phyloP scores from a whole-genome alignment of 2,329 filamentous ascomycete genomes.

The Capronia americana region DNA sequence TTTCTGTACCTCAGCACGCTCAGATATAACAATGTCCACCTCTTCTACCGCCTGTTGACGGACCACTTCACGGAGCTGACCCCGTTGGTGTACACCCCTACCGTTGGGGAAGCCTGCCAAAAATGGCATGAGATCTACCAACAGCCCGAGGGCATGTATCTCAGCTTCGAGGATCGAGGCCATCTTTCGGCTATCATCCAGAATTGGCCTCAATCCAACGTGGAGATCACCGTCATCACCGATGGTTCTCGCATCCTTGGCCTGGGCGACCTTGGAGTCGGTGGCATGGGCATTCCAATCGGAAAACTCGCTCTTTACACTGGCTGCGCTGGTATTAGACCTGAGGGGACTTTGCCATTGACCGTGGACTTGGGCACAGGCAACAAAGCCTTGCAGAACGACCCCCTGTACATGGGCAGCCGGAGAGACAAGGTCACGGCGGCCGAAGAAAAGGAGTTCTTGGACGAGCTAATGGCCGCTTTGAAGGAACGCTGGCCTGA shows the following conservation, averaged over 20 bases:
- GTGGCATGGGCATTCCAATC: slow-evolving; percentile 97
- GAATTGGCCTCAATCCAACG: slow-evolving; percentile 89
- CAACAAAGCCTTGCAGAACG: slow-evolving; percentile 70
- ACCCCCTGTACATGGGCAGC: slow-evolving; percentile 90
- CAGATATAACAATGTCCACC: slow-evolving; percentile 59
- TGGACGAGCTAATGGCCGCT: slow-evolving; percentile 97
- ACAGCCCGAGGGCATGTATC: slow-evolving; percentile 89
- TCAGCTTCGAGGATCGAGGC: slow-evolving; percentile 92
- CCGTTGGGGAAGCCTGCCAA: slow-evolving; percentile 89
- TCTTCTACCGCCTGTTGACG: slow-evolving; percentile 59
- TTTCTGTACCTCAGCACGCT: slow-evolving; percentile 58
- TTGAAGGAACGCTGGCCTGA: slow-evolving; percentile 76
- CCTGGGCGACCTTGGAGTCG: slow-evolving; percentile 92
- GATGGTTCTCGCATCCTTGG: slow-evolving; percentile 92
- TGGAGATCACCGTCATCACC: slow-evolving; percentile 95
- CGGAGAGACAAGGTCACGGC: slow-evolving; percentile 79
- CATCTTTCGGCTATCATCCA: slow-evolving; percentile 85
- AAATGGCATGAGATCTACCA: slow-evolving; percentile 97
- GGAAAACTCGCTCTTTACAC: slow-evolving; percentile 96
- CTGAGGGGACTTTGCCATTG: slow-evolving; percentile 69
- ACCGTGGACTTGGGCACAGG: slow-evolving; percentile 68
- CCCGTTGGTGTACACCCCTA: slow-evolving; percentile 58
- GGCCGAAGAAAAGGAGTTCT: slow-evolving; percentile 83
- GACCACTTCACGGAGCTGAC: slow-evolving; percentile 57
- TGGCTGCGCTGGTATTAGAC: slow-evolving; percentile 91